Percentiles rank a stretch among this genome's conserved stretches.
Evolutionary conservation across 768 basidiomycete genomes (phyloP).

Genomic region (Xerocomellus intermedius): DNA sequence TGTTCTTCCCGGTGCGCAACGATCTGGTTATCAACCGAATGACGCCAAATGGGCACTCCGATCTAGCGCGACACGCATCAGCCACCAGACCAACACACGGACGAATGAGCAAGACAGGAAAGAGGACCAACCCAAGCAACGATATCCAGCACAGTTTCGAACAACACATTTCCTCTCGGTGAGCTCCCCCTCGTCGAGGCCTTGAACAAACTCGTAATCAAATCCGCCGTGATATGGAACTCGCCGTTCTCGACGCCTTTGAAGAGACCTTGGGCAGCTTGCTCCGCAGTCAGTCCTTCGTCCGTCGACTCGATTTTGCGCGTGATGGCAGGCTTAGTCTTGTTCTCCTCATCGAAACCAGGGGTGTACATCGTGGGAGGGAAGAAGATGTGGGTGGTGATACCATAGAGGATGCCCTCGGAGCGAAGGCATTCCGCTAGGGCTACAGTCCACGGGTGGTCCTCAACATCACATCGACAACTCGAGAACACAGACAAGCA

Average conservation of each 20-base stretch:
- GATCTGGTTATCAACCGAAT: slow-evolving; percentile 48
- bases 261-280: slow-evolving; percentile 57
- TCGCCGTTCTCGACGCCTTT: slow-evolving; percentile 70
- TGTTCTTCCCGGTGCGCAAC: slow-evolving; percentile 48
- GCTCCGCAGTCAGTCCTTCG: slow-evolving; percentile 58
- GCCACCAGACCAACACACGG: background rate
- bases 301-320: slow-evolving; percentile 77
- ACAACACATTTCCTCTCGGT: slow-evolving; percentile 56
- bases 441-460: slow-evolving; percentile 39
- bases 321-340: slow-evolving; percentile 72
- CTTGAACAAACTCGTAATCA: slow-evolving; percentile 66
- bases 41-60: slow-evolving; percentile 52
- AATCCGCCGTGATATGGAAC: slow-evolving; percentile 72
- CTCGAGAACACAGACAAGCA: background rate
- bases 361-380: slow-evolving; percentile 80
- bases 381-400: slow-evolving; percentile 78
- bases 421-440: slow-evolving; percentile 81
- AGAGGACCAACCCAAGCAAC: slow-evolving; percentile 43
- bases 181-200: slow-evolving; percentile 59
- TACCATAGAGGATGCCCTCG: slow-evolving; percentile 75
- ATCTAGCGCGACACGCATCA: slow-evolving; percentile 34
- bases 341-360: slow-evolving; percentile 74
- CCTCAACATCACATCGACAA: background rate
- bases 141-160: slow-evolving; percentile 47
- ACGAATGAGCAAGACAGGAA: background rate